Evolutionary conservation across 2,329 filamentous ascomycete species (phyloP), one percentile per base, ranked within the genome.

Genomic region (Microthyrium microscopicum): DNA sequence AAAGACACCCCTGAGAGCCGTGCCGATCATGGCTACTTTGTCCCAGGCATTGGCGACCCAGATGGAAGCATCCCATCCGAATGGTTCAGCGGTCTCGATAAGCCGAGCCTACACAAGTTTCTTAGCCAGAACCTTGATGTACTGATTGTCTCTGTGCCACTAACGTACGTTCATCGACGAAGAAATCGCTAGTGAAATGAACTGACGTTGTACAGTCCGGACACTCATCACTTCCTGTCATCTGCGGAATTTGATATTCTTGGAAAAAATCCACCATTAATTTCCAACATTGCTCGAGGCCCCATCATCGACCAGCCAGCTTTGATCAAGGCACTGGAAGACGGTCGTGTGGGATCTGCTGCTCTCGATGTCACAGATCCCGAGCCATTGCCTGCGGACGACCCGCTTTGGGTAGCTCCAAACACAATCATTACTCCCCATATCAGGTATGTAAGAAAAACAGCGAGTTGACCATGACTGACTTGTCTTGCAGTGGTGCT

Each of bases 321-420:
- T 2, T 49, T 87, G 32, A 64, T 82, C 13, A 57, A 58, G 2
- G 74, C 77, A 0, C 54, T 85, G 8, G 54, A 68, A 26, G 60
- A 58, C 0, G 64, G 63, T 0, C 59, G 62, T 2, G 47, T 80
- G 20, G 53, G 60, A 3, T 80, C 80, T 20, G 81, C 80, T 0
- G 78, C 78, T 2, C 54, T 87, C 26, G 80, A 85, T 48, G 80
- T 87, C 1, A 78, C 79, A 2, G 78, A 85, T 39, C 80, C 80
- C 0, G 81, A 87, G 51, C 81, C 81, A 1, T 50, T 87, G 40
- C 77, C 78, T 0, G 53, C 61, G 3, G 68, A 75, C 4, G 70
- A 79, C 46, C 65, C 69, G 40, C 54, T 87, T 32, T 87, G 79
- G 79, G 64, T 59, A 18, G 60, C 74, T 11, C 68, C 69, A 39